These are phyloP conservation scores for Labyrinthula sp. DNA, from an alignment of 352 stramenopile genomes.

Conservation along the genomic window DNA sequence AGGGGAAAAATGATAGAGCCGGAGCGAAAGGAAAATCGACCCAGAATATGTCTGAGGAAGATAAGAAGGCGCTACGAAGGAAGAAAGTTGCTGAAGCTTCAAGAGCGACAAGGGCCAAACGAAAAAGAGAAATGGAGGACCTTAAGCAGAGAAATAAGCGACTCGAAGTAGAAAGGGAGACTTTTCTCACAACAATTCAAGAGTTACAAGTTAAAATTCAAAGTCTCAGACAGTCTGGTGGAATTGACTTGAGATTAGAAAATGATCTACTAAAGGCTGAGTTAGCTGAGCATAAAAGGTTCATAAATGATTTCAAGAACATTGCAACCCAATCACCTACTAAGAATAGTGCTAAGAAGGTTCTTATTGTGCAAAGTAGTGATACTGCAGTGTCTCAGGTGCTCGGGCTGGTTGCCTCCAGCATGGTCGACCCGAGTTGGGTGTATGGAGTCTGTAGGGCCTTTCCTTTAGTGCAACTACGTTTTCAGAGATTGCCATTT, in stretches of 20 bases:
- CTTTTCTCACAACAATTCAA: constrained; percentile 24
- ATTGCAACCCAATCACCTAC: constrained; percentile 20
- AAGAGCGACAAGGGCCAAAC: constrained; percentile 15
- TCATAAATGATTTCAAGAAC: constrained; percentile 25
- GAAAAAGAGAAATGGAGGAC: constrained; percentile 25
- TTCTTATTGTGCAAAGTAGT: constrained; percentile 20
- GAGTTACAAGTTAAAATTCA: constrained; percentile 28
- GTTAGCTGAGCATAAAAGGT: constrained; percentile 26
- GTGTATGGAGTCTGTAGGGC: background rate
- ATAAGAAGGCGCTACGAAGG: constrained; percentile 22
- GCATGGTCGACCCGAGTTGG: constrained; percentile 26
- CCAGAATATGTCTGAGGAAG: no score
- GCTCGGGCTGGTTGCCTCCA: constrained; percentile 20
- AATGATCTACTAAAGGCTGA: constrained; percentile 23
- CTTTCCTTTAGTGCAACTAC: constrained; percentile 18
- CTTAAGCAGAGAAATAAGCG: constrained; percentile 25
- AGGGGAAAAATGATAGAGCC: no score
- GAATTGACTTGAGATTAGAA: constrained; percentile 23
- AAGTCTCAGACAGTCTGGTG: constrained; percentile 13
- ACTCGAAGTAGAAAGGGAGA: constrained; percentile 24
- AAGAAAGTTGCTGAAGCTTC: constrained; percentile 12
- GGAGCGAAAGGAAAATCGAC: no score
- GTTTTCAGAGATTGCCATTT: constrained; percentile 21
- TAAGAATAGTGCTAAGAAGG: constrained; percentile 24
- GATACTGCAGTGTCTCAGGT: constrained; percentile 24